A percentile compares a stretch with the other conserved stretches of the same genome.
These are phyloP conservation scores for Gillenia trifoliata DNA, from an alignment of 306 rosid species.

Conservation along the genomic window DNA sequence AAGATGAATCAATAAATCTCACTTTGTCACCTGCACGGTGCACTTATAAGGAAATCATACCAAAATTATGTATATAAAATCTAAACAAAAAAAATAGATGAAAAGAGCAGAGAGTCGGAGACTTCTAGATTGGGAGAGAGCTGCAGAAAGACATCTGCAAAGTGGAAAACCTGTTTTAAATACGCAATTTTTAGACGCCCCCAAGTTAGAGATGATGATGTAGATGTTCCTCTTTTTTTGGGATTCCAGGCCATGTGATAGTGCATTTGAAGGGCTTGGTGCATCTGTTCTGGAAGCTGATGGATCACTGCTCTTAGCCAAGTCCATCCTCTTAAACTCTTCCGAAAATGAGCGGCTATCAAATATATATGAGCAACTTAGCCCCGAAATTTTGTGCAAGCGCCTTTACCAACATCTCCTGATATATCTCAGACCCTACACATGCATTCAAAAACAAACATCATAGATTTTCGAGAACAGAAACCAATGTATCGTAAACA, in stretches of 20 bases:
- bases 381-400: conserved; percentile 88
- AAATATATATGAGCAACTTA: conserved; percentile 91
- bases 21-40: conserved; percentile 78
- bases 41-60: conserved; percentile 20
- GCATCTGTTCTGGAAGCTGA: conserved; percentile 54
- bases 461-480: neutral
- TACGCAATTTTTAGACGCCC: conserved; percentile 52
- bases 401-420: conserved; percentile 93
- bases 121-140: neutral
- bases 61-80: neutral
- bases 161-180: conserved; percentile 58
- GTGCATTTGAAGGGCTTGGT: conserved; percentile 66
- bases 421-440: conserved; percentile 96
- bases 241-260: conserved; percentile 52
- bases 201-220: conserved; percentile 53
- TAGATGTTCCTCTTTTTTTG: conserved; percentile 74
- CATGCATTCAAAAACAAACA: conserved; percentile 13
- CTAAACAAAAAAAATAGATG: neutral
- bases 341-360: conserved; percentile 92
- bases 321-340: conserved; percentile 80
- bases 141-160: conserved; percentile 12
- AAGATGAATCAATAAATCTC: conserved; percentile 50
- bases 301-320: conserved; percentile 43
- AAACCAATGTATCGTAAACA: neutral
- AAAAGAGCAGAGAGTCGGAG: neutral